These are phyloP conservation scores for Fibroporia radiculosa DNA, from an alignment of 768 basidiomycete species.

Conservation along the genomic window DNA sequence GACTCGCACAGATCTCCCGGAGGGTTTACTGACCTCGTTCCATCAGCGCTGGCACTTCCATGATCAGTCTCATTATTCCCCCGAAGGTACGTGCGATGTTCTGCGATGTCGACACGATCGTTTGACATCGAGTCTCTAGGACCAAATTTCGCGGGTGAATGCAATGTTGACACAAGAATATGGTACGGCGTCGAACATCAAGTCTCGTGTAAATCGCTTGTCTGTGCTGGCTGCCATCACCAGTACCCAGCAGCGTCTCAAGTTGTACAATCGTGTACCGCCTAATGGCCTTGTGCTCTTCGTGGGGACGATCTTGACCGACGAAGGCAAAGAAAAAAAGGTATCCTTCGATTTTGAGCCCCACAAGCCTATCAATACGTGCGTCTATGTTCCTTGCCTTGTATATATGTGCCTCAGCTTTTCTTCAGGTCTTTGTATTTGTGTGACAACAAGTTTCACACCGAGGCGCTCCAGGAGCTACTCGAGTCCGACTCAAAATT, in stretches of 20 bases:
- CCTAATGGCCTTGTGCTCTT: constrained; percentile 97
- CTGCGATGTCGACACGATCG: constrained; percentile 9
- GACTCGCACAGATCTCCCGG: too few species aligned
- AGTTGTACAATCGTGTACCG: constrained; percentile 93
- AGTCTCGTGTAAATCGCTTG: constrained; percentile 95
- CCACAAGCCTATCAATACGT: constrained; percentile 99
- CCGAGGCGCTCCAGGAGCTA: constrained; percentile 92
- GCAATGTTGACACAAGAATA: constrained; percentile 98
- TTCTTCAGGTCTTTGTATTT: constrained; percentile 81
- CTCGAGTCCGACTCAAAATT: constrained; percentile 96
- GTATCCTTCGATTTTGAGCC: constrained; percentile 98
- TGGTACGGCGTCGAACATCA: constrained; percentile 99
- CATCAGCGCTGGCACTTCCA: constrained; percentile 86
- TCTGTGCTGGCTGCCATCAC: constrained; percentile 98
- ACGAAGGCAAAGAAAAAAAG: constrained; percentile 99
- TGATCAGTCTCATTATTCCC: constrained; percentile 97
- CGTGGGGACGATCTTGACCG: constrained; percentile 95
- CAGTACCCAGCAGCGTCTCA: constrained; percentile 94
- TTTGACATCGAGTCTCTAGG: constrained; percentile 32
- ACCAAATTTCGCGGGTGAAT: constrained; percentile 90
- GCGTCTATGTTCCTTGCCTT: constrained; percentile 22
- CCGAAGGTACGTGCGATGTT: constrained; percentile 56
- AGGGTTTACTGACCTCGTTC: too few species aligned
- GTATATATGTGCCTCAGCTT: too few species aligned
- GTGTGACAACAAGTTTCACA: constrained; percentile 99